Base-by-base conservation (phyloP, 176 grass and related monocot genomes). In the Panicum miliaceum region DNA sequence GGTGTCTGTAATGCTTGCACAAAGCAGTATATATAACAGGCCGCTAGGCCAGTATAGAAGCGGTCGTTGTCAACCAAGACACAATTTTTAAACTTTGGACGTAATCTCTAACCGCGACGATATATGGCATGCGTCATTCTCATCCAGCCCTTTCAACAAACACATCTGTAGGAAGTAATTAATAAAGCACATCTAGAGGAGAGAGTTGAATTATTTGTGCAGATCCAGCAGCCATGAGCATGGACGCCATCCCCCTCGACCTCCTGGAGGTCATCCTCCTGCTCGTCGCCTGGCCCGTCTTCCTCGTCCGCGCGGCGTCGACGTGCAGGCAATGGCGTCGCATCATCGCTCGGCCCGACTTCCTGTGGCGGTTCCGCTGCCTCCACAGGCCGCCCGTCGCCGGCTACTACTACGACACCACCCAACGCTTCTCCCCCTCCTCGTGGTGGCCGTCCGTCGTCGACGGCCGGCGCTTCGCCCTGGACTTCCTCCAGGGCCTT, bases 391-490 rank as follows among this genome's bases (percentile, higher is more conserved):
- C 79, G 13, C 14, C 23, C 14, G 64, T 43, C 8, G 34, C 50
- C 4, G 79, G 78, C 63, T 48, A 68, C 22, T 81, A 81, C 64
- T 81, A 81, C 47, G 57, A 8, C 63, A 3, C 22, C 42, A 19
- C 29, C 29, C 29, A 2, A 20, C 19, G 0, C 47, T 78, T 78
- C n/a, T 22, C 19, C 4, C 48, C 63, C 22, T 22, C 64, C 0
- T 26, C 47, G 22, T 9, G 8, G 7, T 42, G 8, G 8, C 0
- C 26, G 2, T 2, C 46, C 3, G 32, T 2, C 29, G 6, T 25
- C 19, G 60, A 35, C 19, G 34, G 4, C 5, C 1, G 7, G 6
- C 2, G 3, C 47, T 81, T 81, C 62, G 68, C 78, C 13, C 64
- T 69, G 47, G 64, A 69, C 50, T 81, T 66, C 48, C 34, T 56